phyloP scores from a whole-genome alignment of 2,329 filamentous ascomycete species.

The Aspergillus tamarii region DNA sequence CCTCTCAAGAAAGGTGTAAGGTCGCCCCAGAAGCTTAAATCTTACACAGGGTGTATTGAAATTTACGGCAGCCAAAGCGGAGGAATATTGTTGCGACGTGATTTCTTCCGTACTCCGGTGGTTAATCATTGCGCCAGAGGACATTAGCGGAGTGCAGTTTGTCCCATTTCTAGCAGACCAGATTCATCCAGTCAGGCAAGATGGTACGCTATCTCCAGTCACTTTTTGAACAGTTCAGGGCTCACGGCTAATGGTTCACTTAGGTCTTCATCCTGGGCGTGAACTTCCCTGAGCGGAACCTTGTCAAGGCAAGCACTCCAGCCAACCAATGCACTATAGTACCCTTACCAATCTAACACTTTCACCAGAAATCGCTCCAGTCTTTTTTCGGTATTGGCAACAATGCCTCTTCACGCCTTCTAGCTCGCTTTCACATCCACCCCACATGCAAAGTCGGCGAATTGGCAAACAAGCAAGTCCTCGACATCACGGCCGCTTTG shows the following conservation, averaged over 20 bases:
- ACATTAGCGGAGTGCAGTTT: background rate
- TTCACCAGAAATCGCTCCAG: conserved; percentile 61
- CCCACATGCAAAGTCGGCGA: conserved; percentile 76
- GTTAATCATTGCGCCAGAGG: conserved; percentile 11
- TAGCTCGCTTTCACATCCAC: conserved; percentile 89
- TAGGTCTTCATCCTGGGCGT: conserved; percentile 84
- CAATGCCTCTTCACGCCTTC: conserved; percentile 69
- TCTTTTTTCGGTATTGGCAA: conserved; percentile 85
- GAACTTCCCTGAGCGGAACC: conserved; percentile 80
- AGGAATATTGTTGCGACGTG: conserved; percentile 40
- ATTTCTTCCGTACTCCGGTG: conserved; percentile 32
- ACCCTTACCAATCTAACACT: background rate
- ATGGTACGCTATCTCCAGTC: conserved; percentile 31
- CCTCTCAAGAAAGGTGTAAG: background rate
- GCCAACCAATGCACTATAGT: conserved; percentile 12
- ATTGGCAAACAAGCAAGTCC: conserved; percentile 74
- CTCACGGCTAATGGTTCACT: conserved; percentile 17
- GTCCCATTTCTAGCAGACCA: background rate
- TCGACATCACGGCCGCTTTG: conserved; percentile 80
- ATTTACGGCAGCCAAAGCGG: conserved; percentile 24
- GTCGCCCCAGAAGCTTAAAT: background rate
- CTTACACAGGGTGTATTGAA: background rate
- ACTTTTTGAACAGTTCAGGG: background rate
- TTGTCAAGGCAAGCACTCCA: conserved; percentile 71
- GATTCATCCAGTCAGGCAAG: conserved; percentile 23